Evolutionary conservation across 805 yeast genomes (phyloP).

Genomic region (Wickerhamomyces xylosicus): DNA sequence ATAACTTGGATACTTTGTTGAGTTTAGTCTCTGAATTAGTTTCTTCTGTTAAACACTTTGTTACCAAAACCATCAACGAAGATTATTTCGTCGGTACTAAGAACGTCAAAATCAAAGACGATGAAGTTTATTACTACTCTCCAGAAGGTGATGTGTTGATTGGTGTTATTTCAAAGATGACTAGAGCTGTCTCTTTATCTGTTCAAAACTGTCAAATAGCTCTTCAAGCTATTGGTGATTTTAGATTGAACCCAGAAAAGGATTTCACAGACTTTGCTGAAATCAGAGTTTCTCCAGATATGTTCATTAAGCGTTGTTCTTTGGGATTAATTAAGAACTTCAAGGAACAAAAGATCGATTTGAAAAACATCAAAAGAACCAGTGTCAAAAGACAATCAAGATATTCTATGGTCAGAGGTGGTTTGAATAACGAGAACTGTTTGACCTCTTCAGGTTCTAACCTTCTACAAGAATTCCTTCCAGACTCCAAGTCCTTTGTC

Average conservation of each 20-base stretch:
- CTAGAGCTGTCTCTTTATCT: constrained; percentile 40
- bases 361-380: constrained; percentile 13
- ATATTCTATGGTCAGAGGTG: constrained; percentile 25
- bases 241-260: constrained; percentile 46
- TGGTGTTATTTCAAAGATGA: constrained; percentile 48
- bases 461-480: constrained; percentile 23
- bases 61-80: constrained; percentile 41
- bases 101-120: constrained; percentile 10
- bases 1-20: constrained; percentile 45
- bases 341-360: constrained; percentile 19
- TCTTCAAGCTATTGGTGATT: constrained; percentile 54
- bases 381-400: constrained; percentile 21
- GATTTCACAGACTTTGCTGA: constrained; percentile 55
- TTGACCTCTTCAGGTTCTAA: constrained; percentile 22
- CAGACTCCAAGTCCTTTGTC: constrained; percentile 25
- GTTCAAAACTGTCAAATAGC: constrained; percentile 40
- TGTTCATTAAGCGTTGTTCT: constrained; percentile 53
- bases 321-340: constrained; percentile 41
- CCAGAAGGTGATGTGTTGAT: constrained; percentile 60
- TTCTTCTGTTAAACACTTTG: constrained; percentile 51
- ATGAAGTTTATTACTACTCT: constrained; percentile 38
- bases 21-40: constrained; percentile 57
- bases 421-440: constrained; percentile 10
- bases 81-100: constrained; percentile 9
- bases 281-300: constrained; percentile 47